Percentiles rank a stretch among this genome's conserved stretches.
phyloP scores from a whole-genome alignment of 2,329 filamentous ascomycete genomes.

The Ploettnerulaceae sp. region DNA sequence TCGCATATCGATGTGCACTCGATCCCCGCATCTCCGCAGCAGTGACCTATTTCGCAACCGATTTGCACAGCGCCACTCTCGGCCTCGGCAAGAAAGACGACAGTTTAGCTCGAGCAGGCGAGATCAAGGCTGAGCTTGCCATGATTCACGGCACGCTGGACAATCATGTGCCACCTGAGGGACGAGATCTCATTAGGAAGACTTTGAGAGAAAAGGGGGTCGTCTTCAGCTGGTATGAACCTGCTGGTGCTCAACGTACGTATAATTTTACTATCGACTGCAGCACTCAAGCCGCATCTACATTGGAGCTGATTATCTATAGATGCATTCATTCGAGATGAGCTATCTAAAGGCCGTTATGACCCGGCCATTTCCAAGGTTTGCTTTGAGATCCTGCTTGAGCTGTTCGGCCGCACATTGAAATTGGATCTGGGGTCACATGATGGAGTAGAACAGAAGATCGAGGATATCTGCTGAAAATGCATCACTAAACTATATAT shows the following conservation, averaged over 20 bases:
- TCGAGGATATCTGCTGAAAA: conserved; percentile 67
- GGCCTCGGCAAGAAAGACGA: conserved; percentile 64
- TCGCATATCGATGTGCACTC: conserved; percentile 67
- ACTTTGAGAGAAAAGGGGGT: conserved; percentile 73
- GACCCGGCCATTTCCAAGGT: conserved; percentile 81
- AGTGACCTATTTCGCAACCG: conserved; percentile 88
- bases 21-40: conserved; percentile 72
- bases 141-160: conserved; percentile 93
- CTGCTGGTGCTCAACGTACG: conserved; percentile 82
- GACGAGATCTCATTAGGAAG: conserved; percentile 76
- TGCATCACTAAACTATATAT: too few relatives aligned
- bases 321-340: conserved; percentile 89
- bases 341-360: conserved; percentile 89
- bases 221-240: conserved; percentile 78
- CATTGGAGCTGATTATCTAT: not conserved
- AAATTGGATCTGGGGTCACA: conserved; percentile 72
- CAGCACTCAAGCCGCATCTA: not conserved
- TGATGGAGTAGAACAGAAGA: conserved; percentile 54
- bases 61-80: conserved; percentile 76
- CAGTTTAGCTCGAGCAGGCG: conserved; percentile 49
- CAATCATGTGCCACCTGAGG: conserved; percentile 79
- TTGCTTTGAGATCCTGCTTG: conserved; percentile 86
- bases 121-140: conserved; percentile 73
- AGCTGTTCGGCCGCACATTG: conserved; percentile 74
- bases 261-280: conserved; percentile 18